A percentile compares a stretch with the other conserved stretches of the same genome.
Evolutionary conservation across 1,284 basidiomycete genomes (phyloP).

Genomic region (Sporisorium scitamineum): DNA sequence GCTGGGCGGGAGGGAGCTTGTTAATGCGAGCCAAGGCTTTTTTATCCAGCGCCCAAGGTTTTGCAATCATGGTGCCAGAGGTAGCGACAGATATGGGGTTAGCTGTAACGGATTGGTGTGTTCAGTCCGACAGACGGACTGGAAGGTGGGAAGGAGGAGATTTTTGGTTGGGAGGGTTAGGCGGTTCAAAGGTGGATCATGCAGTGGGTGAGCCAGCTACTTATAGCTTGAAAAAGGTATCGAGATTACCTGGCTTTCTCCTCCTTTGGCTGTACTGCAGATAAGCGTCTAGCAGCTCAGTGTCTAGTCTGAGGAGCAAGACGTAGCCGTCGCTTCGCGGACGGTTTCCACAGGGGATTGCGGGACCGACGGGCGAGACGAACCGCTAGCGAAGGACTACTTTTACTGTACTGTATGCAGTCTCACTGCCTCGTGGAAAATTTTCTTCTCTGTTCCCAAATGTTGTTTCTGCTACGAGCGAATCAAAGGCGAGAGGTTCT

Average conservation of each 20-base stretch:
- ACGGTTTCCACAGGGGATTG: neutral
- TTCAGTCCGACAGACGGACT: neutral
- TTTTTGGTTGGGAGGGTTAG: neutral
- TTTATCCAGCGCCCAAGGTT: slow-evolving; percentile 26
- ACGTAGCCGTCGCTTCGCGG: neutral
- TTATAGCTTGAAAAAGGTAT: neutral
- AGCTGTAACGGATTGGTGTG: neutral
- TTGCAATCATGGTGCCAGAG: slow-evolving; percentile 17
- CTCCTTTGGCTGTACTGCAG: neutral
- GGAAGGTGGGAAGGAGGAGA: no score
- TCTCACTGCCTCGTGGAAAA: neutral
- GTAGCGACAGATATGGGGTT: neutral
- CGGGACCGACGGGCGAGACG: neutral
- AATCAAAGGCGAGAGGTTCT: no score
- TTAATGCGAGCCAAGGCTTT: slow-evolving; percentile 16
- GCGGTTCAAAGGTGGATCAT: neutral
- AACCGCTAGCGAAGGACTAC: neutral
- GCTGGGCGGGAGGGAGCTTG: slow-evolving; percentile 19
- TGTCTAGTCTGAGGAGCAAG: neutral
- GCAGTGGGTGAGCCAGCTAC: neutral
- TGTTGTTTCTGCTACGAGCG: neutral
- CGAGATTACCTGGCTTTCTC: no score
- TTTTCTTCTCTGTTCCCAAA: neutral
- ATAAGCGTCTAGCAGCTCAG: neutral
- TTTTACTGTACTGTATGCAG: neutral